These are phyloP conservation scores for Quercus tomentella DNA, from an alignment of 331 rosid species.

Conservation along the genomic window DNA sequence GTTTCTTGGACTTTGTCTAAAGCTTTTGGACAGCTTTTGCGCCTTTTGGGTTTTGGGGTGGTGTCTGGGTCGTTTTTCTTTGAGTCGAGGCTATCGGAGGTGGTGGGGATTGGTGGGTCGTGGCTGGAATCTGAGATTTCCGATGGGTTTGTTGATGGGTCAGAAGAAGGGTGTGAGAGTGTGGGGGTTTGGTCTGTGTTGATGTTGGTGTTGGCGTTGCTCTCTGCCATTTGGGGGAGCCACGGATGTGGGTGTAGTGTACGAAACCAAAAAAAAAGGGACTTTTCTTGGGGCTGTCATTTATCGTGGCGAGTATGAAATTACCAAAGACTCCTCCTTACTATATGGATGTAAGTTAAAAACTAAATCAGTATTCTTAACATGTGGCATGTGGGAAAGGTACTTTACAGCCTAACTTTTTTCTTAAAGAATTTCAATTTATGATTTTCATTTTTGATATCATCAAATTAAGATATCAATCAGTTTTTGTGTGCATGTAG, in stretches of 20 bases:
- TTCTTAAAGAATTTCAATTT: no score
- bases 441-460: no score
- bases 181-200: background rate
- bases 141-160: background rate
- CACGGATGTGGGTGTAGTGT: background rate
- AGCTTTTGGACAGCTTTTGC: constrained; percentile 31
- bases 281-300: background rate
- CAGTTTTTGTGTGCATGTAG: accelerated
- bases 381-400: no score
- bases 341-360: background rate
- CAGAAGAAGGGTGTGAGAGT: background rate
- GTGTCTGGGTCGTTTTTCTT: constrained; percentile 5
- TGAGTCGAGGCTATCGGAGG: background rate
- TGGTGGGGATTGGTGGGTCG: background rate
- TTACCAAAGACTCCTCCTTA: background rate
- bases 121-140: background rate
- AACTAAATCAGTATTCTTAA: no score
- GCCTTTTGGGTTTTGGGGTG: constrained; percentile 26
- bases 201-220: background rate
- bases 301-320: background rate
- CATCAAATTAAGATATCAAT: accelerated
- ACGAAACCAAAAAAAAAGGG: background rate
- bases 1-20: constrained; percentile 21
- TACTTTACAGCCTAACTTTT: no score
- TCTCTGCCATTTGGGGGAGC: constrained; percentile 2